A percentile compares a stretch with the other conserved stretches of the same genome.
phyloP scores from a whole-genome alignment of 2,329 filamentous ascomycete genomes.

The Fulvia fulva region DNA sequence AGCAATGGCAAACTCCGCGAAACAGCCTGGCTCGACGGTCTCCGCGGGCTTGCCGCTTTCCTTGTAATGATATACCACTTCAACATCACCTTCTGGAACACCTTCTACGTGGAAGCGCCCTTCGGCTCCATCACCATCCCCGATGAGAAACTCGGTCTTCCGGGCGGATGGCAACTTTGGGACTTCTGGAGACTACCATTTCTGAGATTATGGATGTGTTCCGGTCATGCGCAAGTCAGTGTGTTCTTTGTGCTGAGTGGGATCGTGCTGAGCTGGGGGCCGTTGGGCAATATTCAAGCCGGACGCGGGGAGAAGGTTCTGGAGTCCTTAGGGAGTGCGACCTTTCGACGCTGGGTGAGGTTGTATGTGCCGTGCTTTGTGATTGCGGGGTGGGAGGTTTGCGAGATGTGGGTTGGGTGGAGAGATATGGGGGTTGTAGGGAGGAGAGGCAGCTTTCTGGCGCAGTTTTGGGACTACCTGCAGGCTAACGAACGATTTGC shows the following conservation, averaged over 20 bases:
- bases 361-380: slow-evolving; percentile 13
- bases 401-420: slow-evolving; percentile 11
- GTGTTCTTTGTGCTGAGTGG: slow-evolving; percentile 20
- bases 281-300: slow-evolving; percentile 3
- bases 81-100: slow-evolving; percentile 10
- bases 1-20: neutral
- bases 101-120: slow-evolving; percentile 8
- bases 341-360: slow-evolving; percentile 13
- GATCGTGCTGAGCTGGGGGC: slow-evolving; percentile 14
- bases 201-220: slow-evolving; percentile 12
- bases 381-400: slow-evolving; percentile 11
- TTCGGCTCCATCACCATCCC: slow-evolving; percentile 7
- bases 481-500: slow-evolving; percentile 9
- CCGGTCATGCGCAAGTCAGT: slow-evolving; percentile 14
- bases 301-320: neutral
- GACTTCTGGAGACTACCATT: slow-evolving; percentile 20
- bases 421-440: slow-evolving; percentile 1
- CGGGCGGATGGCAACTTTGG: slow-evolving; percentile 1
- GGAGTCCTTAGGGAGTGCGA: slow-evolving; percentile 5
- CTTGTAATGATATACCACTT: slow-evolving; percentile 19
- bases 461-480: slow-evolving; percentile 14
- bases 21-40: slow-evolving; percentile 19
- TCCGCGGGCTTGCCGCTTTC: slow-evolving; percentile 20
- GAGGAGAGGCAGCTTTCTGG: slow-evolving; percentile 6
- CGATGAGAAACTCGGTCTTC: neutral